These are phyloP conservation scores for Pyrus bretschneideri DNA, from an alignment of 306 rosid species.

Conservation along the genomic window DNA sequence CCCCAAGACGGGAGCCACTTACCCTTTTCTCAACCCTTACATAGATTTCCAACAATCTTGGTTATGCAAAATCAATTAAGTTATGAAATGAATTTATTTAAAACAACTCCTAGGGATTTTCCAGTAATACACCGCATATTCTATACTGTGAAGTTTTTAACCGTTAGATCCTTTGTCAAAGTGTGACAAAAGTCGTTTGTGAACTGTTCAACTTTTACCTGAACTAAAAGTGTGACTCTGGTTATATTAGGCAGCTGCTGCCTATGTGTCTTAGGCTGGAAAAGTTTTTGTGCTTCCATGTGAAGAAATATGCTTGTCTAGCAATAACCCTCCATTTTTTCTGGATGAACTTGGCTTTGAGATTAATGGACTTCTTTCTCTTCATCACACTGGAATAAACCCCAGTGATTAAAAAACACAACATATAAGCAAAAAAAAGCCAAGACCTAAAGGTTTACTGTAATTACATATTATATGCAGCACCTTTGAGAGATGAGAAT, in stretches of 20 bases:
- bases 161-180: too few species aligned
- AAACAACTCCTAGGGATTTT: too few species aligned
- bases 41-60: slow-evolving; percentile 31
- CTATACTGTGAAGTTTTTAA: too few species aligned
- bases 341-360: neutral
- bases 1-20: slow-evolving; percentile 20
- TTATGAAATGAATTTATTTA: too few species aligned
- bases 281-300: neutral
- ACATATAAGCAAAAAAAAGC: neutral
- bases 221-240: neutral
- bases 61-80: slow-evolving; percentile 13
- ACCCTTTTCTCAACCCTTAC: slow-evolving; percentile 34
- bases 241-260: neutral
- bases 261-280: neutral
- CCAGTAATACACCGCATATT: too few species aligned
- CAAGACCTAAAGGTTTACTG: neutral
- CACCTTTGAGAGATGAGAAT: too few species aligned
- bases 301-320: neutral
- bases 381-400: neutral
- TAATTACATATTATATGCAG: too few species aligned
- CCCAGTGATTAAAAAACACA: neutral
- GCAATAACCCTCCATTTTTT: neutral
- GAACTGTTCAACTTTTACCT: neutral
- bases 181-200: neutral
- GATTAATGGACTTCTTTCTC: neutral